These are phyloP conservation scores for Dalbergia cochinchinensis DNA, from an alignment of 306 rosid genomes.

Conservation along the genomic window DNA sequence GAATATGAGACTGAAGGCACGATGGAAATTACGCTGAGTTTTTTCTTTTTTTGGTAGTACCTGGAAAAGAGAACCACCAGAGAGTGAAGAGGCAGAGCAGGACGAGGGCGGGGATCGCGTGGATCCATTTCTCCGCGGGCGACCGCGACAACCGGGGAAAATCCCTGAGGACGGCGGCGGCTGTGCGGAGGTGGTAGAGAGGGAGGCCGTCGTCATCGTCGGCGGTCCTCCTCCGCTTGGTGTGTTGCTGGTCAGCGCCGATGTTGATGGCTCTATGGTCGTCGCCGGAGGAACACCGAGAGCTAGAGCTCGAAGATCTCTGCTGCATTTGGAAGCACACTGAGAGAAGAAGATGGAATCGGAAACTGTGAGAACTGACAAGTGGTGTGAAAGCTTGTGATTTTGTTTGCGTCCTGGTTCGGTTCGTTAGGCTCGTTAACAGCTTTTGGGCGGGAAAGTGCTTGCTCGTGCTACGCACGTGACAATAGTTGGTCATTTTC, in stretches of 20 bases:
- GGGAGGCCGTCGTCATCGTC: constrained; percentile 53
- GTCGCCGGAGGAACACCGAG: constrained; percentile 43
- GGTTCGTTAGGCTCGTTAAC: constrained; percentile 45
- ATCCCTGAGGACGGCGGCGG: constrained; percentile 39
- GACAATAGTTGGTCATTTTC: neutral
- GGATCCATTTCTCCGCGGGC: constrained; percentile 51
- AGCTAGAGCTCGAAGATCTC: constrained; percentile 52
- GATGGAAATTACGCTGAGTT: neutral
- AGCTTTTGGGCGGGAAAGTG: constrained; percentile 49
- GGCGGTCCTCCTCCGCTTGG: constrained; percentile 49
- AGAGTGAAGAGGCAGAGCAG: constrained; percentile 62
- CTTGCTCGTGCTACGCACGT: constrained; percentile 44
- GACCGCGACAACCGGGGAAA: constrained; percentile 35
- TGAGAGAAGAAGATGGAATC: neutral
- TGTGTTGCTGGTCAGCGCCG: constrained; percentile 36
- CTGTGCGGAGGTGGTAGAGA: constrained; percentile 42
- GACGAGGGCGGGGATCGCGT: constrained; percentile 54
- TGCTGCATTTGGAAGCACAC: constrained; percentile 51
- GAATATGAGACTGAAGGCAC: neutral
- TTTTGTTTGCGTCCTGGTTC: neutral
- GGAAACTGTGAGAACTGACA: neutral
- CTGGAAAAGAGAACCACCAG: constrained; percentile 75
- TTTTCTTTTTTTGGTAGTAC: constrained; percentile 24
- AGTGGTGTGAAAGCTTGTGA: neutral
- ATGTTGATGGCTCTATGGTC: constrained; percentile 42